Percentiles rank a stretch among this genome's conserved stretches.
Evolutionary conservation across 2,329 filamentous ascomycete genomes (phyloP).

Genomic region (Phialophora expanda): DNA sequence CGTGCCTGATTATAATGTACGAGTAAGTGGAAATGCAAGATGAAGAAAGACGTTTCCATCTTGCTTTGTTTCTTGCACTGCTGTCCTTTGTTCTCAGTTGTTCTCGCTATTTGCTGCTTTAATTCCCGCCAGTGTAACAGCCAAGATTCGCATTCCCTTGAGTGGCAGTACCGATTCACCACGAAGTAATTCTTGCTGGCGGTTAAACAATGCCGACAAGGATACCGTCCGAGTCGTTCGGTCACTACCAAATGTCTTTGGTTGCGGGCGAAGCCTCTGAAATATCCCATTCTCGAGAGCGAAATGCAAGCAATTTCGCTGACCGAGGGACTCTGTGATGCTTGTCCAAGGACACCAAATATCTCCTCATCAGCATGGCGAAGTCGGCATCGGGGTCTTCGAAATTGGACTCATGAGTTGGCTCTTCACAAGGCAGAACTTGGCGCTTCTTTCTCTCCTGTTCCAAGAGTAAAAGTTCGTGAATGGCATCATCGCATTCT

Average conservation of each 20-base stretch:
- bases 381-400: conserved; percentile 33
- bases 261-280: conserved; percentile 19
- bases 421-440: no score
- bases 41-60: no score
- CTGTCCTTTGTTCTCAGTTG: no score
- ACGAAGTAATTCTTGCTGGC: conserved; percentile 20
- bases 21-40: conserved; percentile 9
- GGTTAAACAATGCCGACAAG: conserved; percentile 20
- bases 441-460: no score
- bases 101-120: no score
- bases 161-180: conserved; percentile 14
- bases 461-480: conserved; percentile 32
- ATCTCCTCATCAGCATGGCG: conserved; percentile 40
- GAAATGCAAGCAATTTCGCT: conserved; percentile 23
- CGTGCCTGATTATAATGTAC: conserved; percentile 19
- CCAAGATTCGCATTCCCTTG: conserved; percentile 1
- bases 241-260: conserved; percentile 19
- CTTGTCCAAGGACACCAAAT: conserved; percentile 38
- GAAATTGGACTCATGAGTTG: no score
- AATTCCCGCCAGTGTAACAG: no score
- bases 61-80: no score
- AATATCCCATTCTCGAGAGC: conserved; percentile 20
- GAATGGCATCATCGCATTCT: conserved; percentile 38
- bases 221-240: conserved; percentile 16
- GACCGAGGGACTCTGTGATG: conserved; percentile 18